phyloP scores from a whole-genome alignment of 129 eudicot species.

The Pulicaria dysenterica region DNA sequence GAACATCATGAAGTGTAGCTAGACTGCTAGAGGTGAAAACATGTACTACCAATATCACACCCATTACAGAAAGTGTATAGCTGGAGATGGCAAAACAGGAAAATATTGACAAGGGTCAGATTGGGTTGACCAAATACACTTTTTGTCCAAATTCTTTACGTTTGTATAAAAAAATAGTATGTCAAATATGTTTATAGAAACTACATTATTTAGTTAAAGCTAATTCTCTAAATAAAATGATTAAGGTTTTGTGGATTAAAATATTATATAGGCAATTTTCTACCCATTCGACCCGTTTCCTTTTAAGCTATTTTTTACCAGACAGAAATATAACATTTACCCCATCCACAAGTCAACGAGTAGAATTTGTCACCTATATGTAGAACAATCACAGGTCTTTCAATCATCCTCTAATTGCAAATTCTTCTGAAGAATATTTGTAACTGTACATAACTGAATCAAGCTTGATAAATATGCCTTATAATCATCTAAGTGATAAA shows the following conservation, averaged over 20 bases:
- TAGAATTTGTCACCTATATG: background rate
- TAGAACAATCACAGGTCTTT: background rate
- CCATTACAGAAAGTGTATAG: background rate
- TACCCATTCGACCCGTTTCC: background rate
- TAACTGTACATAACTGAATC: background rate
- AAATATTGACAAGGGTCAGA: background rate
- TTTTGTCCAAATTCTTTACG: background rate
- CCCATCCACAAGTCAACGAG: background rate
- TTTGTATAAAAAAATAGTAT: background rate
- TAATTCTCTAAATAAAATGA: background rate
- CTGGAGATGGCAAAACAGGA: background rate
- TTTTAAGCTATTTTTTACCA: background rate
- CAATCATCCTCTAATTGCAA: background rate
- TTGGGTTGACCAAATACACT: background rate
- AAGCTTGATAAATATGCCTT: background rate
- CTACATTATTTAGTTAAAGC: too few relatives aligned
- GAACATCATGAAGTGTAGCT: background rate
- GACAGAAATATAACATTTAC: background rate
- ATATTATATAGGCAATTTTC: background rate
- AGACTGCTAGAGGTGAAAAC: conserved; percentile 4
- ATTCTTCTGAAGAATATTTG: background rate
- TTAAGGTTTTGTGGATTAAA: background rate
- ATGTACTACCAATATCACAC: conserved; percentile 13
- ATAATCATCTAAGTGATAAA: conserved; percentile 6
- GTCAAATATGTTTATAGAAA: too few relatives aligned